These are phyloP conservation scores for Boletellus emodensis DNA, from an alignment of 768 basidiomycete genomes.

Conservation along the genomic window DNA sequence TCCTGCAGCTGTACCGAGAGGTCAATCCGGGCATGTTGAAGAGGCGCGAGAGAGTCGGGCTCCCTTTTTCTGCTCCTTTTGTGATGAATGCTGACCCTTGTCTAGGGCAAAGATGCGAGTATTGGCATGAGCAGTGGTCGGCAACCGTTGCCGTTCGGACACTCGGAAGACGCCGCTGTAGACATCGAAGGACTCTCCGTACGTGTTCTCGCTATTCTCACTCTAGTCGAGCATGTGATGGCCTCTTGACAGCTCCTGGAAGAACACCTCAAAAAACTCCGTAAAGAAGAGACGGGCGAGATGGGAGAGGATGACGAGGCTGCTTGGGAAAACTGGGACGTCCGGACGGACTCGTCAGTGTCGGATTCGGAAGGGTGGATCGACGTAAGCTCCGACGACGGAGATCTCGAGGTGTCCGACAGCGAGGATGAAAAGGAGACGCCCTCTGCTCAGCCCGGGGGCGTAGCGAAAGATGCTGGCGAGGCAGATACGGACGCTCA, in stretches of 20 bases:
- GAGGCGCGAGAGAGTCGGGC: constrained; percentile 72
- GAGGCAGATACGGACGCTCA: constrained; percentile 17
- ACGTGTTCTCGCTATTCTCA: constrained; percentile 26
- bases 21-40: constrained; percentile 93
- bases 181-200: constrained; percentile 91
- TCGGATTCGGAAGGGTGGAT: constrained; percentile 74
- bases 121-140: constrained; percentile 65
- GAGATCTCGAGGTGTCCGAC: constrained; percentile 73
- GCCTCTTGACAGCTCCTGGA: constrained; percentile 64
- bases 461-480: neutral
- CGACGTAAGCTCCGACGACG: constrained; percentile 66
- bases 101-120: constrained; percentile 84
- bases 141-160: constrained; percentile 79
- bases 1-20: constrained; percentile 91
- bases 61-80: neutral
- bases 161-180: constrained; percentile 64
- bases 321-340: constrained; percentile 88
- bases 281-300: constrained; percentile 54
- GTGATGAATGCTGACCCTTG: neutral
- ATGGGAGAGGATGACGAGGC: constrained; percentile 62
- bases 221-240: neutral
- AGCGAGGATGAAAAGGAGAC: constrained; percentile 66
- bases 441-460: constrained; percentile 3
- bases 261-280: constrained; percentile 72
- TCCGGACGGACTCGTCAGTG: constrained; percentile 64